Percentiles rank a stretch among this genome's conserved stretches.
phyloP scores from a whole-genome alignment of 139 green algal species.

The Micractinium conductrix region DNA sequence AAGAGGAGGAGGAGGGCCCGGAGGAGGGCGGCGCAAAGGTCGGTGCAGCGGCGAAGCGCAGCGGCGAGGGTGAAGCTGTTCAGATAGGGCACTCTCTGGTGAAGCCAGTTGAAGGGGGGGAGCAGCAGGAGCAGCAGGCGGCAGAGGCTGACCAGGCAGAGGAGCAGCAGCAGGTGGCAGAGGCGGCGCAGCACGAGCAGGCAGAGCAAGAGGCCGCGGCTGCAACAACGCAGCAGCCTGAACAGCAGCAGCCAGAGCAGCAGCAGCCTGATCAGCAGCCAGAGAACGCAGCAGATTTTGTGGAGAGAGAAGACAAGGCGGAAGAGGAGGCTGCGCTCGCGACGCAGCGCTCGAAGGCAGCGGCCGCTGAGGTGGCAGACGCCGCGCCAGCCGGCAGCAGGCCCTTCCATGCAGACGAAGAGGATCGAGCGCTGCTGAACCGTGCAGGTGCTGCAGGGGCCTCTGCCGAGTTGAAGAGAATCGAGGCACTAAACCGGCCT shows the following conservation, averaged over 20 bases:
- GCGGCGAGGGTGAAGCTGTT: neutral
- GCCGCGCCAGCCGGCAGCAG: too few species aligned
- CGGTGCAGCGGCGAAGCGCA: neutral
- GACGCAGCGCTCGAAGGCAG: neutral
- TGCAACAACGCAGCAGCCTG: neutral
- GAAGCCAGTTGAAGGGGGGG: slow-evolving; percentile 25
- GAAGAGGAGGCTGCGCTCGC: neutral
- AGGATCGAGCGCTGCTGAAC: neutral
- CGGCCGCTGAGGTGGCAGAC: neutral
- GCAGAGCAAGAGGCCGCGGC: neutral
- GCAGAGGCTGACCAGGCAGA: neutral
- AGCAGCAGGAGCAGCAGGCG: neutral
- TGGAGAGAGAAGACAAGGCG: neutral
- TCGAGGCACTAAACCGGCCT: too few species aligned
- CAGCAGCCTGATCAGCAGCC: neutral
- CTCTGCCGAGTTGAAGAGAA: too few species aligned
- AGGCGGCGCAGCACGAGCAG: neutral
- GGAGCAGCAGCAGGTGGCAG: neutral
- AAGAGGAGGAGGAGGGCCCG: neutral
- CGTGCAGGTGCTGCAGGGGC: neutral
- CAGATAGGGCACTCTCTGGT: slow-evolving; percentile 33
- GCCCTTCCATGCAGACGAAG: too few species aligned
- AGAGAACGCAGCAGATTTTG: neutral
- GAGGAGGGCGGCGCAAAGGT: neutral
- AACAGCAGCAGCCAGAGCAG: neutral